phyloP scores from a whole-genome alignment of 2,329 filamentous ascomycete genomes.

The Lojkania enalia region DNA sequence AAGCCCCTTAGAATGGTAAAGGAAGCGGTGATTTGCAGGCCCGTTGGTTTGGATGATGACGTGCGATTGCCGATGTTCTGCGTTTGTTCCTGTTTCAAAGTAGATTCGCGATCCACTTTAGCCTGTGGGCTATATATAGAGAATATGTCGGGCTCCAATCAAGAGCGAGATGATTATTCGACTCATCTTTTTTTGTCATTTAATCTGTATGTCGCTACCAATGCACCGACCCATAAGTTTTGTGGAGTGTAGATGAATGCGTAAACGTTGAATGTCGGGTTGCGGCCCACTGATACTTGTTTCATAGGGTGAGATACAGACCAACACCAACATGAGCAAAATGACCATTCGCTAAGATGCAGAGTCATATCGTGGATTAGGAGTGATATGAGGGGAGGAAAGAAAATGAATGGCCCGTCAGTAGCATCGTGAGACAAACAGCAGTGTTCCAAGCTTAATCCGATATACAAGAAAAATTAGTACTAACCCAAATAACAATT shows the following conservation, averaged over 20 bases:
- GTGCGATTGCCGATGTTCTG: neutral
- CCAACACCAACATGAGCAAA: neutral
- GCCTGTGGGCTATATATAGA: constrained; percentile 3
- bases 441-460: too few relatives aligned
- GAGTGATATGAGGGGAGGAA: too few relatives aligned
- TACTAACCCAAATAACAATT: too few relatives aligned
- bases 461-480: too few relatives aligned
- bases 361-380: too few relatives aligned
- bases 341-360: too few relatives aligned
- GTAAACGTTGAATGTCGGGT: neutral
- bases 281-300: too few relatives aligned
- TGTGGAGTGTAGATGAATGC: constrained; percentile 1
- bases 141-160: constrained; percentile 1
- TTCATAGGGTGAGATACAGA: too few relatives aligned
- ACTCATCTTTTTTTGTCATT: constrained; percentile 2
- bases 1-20: neutral
- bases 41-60: neutral
- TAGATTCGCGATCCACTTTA: constrained; percentile 7
- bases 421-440: too few relatives aligned
- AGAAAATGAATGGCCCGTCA: too few relatives aligned
- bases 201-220: constrained; percentile 3
- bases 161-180: constrained; percentile 5
- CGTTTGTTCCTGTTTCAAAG: constrained; percentile 2
- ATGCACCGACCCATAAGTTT: neutral
- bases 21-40: neutral